These are phyloP conservation scores for Phytophthora aleatoria DNA, from an alignment of 352 stramenopile genomes.

Conservation along the genomic window DNA sequence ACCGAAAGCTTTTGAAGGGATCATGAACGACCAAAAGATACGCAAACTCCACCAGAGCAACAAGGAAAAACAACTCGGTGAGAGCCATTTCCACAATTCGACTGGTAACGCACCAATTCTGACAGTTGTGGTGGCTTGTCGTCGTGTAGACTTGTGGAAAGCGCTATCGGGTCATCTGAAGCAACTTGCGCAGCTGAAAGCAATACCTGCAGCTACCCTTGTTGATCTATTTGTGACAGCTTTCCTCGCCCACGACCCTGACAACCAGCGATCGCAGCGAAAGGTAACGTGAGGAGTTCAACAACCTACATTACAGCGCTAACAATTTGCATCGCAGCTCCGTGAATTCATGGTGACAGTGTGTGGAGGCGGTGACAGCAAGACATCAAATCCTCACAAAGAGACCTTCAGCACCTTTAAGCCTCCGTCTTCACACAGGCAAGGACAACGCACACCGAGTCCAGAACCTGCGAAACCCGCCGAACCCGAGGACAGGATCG, in stretches of 20 bases:
- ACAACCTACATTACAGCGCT: constrained; percentile 1
- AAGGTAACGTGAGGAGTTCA: constrained; percentile 48
- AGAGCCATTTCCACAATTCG: neutral
- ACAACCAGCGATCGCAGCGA: constrained; percentile 66
- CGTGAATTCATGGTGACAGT: constrained; percentile 61
- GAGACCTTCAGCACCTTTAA: constrained; percentile 20
- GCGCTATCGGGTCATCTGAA: constrained; percentile 60
- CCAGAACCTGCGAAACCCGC: constrained; percentile 19
- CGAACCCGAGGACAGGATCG: constrained; percentile 23
- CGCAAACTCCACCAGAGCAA: constrained; percentile 75
- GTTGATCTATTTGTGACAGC: constrained; percentile 56
- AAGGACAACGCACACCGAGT: constrained; percentile 19
- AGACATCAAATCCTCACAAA: constrained; percentile 32
- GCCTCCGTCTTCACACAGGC: constrained; percentile 21
- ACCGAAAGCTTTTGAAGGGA: constrained; percentile 74
- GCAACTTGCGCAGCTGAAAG: constrained; percentile 52
- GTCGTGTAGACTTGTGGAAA: constrained; percentile 72
- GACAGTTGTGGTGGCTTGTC: neutral
- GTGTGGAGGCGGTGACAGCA: constrained; percentile 38
- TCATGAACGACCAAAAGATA: constrained; percentile 82
- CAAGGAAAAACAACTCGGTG: constrained; percentile 75
- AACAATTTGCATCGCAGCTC: constrained; percentile 40
- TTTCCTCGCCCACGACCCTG: constrained; percentile 58
- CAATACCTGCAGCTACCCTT: constrained; percentile 38
- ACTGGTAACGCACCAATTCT: neutral